Base-by-base conservation (phyloP, 768 basidiomycete genomes). In the Cantharellus anzutake region DNA sequence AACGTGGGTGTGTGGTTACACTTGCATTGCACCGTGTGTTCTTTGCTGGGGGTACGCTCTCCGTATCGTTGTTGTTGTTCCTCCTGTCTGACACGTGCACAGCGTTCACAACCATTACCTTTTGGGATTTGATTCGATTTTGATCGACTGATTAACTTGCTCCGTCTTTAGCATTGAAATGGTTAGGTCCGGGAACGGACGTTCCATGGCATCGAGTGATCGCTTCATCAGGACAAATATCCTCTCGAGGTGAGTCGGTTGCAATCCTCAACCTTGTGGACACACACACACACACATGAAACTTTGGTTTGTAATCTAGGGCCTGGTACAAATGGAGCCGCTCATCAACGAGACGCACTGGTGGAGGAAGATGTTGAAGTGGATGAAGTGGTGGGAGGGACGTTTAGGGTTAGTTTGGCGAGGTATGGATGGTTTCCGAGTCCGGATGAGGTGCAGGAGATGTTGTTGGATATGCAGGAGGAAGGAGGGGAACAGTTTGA, bases 161-260 rank as follows among this genome's bases (percentile, higher is more conserved):
- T 4, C 2, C 34, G 40, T 3, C 4, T 11, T 2, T 61, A 90
- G 86, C 87, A n/a, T 75, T 91, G 56, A 89, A 89, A 66, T 84
- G 81, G 64, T 70, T 89, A 3, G 76, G 79, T 0, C 75, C 79
- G 0, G 74, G 76, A 29, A 82, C 83, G 0, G 80, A 83, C 4
- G 78, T 90, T 1, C 88, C 87, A 0, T 91, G 87, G 87, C 76
- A 89, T 62, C 79, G 87, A 39, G 85, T 90, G 3, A 73, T 90
- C 11, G 76, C 79, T 2, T 75, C 85, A 0, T 75, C 81, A 0
- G 87, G 88, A 1, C 70, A 74, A 37, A 48, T 48, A 11, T 37
- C 52, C 35, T 55, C 35, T 11, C 7, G 1, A 84, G 87, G 63
- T 41, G 48, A 2, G 2, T 2, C 14, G 20, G 16, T 40, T 40